Base-by-base conservation (phyloP, 2,329 filamentous ascomycete genomes). In the Aspergillus arachidicola region DNA sequence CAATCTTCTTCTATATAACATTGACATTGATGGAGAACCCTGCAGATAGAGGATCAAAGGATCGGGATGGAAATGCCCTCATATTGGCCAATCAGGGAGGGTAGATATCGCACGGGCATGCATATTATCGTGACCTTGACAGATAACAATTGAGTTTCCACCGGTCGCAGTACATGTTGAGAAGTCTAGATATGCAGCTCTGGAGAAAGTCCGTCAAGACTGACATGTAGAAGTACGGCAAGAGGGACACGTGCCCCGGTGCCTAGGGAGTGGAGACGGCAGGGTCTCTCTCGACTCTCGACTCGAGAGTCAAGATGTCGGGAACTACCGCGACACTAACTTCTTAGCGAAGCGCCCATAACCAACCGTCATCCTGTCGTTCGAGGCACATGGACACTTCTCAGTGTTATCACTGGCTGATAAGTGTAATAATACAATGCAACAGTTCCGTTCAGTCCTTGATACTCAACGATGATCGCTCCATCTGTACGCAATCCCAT, bases 281-380 rank as follows among this genome's bases (percentile, higher is more conserved):
- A 48, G n/a, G 21, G 21, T 12, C 4, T 19, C 58, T 11, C 23
- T 23, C 3, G 23, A 23, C 23, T 23, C 3, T 23, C 23, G 2
- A 23, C 2, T 23, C 23, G 23, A 26, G 23, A 26, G 23, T 26
- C 34, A 7, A 5, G 32, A n/a, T 21, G 58, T 55, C 58, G 58
- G 58, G 11, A 34, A 51, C 41, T 43, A 23, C 48, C 50, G 58
- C 58, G 26, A 56, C 58, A 46, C 36, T 60, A 43, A 54, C 12
- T n/a, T 26, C 34, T 30, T 21, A 32, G 55, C 55, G 55, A 43
- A 30, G 38, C 41, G n/a, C n/a, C 9, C 16, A 28, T 30, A 21
- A 5, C 26, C 55, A 46, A 32, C 55, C 41, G 26, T 12, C 46
- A 4, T n/a, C 51, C 59, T 56, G 55, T 61, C 38, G 53, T 50